phyloP scores from a whole-genome alignment of 495 filamentous ascomycete genomes.

The Jackrogersella minutella region DNA sequence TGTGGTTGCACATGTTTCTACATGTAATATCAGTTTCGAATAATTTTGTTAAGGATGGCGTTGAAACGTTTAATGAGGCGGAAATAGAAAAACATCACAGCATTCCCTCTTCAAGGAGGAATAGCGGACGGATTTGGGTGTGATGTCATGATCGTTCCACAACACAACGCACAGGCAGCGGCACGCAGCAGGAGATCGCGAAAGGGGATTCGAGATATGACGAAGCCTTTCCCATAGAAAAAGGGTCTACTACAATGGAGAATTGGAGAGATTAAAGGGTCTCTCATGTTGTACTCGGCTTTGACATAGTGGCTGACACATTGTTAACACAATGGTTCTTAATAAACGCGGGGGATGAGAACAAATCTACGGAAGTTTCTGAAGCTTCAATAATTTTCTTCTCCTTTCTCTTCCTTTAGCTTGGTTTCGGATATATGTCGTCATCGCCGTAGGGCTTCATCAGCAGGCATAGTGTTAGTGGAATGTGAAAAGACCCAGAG shows the following conservation, averaged over 20 bases:
- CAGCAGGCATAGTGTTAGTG: no score
- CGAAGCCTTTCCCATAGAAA: slow-evolving; percentile 16
- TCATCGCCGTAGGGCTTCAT: no score
- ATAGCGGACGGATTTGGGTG: background rate
- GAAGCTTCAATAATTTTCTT: no score
- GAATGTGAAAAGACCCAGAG: slow-evolving; percentile 7
- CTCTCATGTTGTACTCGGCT: slow-evolving; percentile 21
- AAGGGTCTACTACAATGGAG: background rate
- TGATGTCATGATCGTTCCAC: slow-evolving; percentile 39
- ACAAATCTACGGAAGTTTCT: no score
- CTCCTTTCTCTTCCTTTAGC: no score
- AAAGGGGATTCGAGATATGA: slow-evolving; percentile 38
- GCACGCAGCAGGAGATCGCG: slow-evolving; percentile 31
- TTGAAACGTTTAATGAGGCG: slow-evolving; percentile 21
- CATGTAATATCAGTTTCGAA: slow-evolving; percentile 16
- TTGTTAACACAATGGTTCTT: slow-evolving; percentile 1
- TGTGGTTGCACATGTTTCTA: no score
- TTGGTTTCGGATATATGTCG: slow-evolving; percentile 23
- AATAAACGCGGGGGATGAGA: slow-evolving; percentile 26
- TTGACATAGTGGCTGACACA: slow-evolving; percentile 25
- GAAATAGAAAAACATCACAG: background rate
- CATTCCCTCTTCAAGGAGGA: background rate
- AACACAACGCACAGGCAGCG: slow-evolving; percentile 20
- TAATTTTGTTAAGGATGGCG: background rate
- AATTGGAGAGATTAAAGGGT: slow-evolving; percentile 26